Percentiles rank a stretch among this genome's conserved stretches.
These are phyloP conservation scores for Elongisporangium prolatum DNA, from an alignment of 352 stramenopile genomes.

Conservation along the genomic window DNA sequence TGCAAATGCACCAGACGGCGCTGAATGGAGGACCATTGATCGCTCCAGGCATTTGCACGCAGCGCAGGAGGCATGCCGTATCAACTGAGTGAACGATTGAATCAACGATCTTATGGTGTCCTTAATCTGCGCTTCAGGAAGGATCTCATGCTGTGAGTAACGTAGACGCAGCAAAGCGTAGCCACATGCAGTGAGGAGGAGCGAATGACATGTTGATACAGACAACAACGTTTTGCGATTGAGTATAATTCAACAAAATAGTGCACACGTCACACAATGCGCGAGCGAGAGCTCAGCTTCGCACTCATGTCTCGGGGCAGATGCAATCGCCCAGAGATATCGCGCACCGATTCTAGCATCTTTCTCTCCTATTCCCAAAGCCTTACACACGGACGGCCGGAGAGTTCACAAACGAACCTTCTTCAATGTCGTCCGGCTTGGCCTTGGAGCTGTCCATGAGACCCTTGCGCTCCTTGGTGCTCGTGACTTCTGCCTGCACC, in stretches of 20 bases:
- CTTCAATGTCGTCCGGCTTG: constrained; percentile 56
- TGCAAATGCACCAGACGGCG: background rate
- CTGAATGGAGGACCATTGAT: background rate
- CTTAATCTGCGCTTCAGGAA: background rate
- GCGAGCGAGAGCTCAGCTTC: background rate
- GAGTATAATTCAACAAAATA: constrained; percentile 1
- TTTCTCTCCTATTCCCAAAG: background rate
- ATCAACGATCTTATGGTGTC: background rate
- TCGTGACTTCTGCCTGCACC: constrained; percentile 26
- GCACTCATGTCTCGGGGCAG: background rate
- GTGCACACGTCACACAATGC: background rate
- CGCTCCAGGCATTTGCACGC: background rate
- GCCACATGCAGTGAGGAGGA: background rate
- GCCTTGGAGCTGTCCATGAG: constrained; percentile 68
- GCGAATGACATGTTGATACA: background rate
- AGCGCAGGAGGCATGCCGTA: no score
- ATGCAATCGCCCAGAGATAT: background rate
- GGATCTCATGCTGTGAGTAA: background rate
- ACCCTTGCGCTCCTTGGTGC: constrained; percentile 64
- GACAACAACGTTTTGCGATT: background rate
- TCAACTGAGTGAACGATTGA: background rate
- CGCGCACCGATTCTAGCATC: background rate
- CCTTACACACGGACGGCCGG: constrained; percentile 53
- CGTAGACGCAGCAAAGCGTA: background rate
- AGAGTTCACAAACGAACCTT: constrained; percentile 83